These are phyloP conservation scores for Ogataea siamensis DNA, from an alignment of 805 yeast species.

Conservation along the genomic window DNA sequence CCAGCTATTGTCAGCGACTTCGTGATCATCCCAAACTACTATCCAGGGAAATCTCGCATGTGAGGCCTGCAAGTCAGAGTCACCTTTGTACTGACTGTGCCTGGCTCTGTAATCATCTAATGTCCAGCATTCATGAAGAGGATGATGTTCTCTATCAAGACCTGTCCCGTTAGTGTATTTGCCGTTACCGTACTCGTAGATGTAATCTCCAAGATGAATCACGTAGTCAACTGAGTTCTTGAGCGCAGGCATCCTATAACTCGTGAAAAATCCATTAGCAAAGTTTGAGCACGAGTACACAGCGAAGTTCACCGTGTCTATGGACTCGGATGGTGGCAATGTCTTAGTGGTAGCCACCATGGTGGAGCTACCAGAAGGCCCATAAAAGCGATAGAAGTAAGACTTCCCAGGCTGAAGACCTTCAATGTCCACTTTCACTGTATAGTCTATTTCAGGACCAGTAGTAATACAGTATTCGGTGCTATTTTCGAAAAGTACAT, in stretches of 20 bases:
- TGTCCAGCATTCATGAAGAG: constrained; percentile 22
- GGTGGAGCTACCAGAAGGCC: constrained; percentile 8
- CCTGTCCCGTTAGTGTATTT: constrained; percentile 25
- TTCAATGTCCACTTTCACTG: constrained; percentile 22
- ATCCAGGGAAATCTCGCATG: constrained; percentile 27
- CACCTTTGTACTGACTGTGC: constrained; percentile 23
- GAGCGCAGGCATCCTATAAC: constrained; percentile 21
- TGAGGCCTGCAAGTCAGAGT: constrained; percentile 23
- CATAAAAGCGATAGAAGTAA: constrained; percentile 22
- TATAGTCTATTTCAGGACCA: constrained; percentile 19
- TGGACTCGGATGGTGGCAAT: constrained; percentile 18
- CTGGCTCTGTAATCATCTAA: constrained; percentile 25
- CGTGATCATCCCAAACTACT: constrained; percentile 31
- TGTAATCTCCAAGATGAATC: constrained; percentile 29
- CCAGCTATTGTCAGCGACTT: constrained; percentile 29
- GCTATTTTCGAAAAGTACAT: constrained; percentile 9
- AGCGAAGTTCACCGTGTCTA: constrained; percentile 17
- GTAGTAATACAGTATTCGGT: constrained; percentile 11
- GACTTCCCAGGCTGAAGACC: constrained; percentile 19
- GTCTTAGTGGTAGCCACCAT: constrained; percentile 23
- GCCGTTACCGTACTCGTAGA: constrained; percentile 28
- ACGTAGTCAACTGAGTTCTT: constrained; percentile 19
- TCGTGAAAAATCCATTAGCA: constrained; percentile 28
- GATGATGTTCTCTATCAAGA: constrained; percentile 21
- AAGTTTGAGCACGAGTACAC: constrained; percentile 28